These are phyloP conservation scores for Candida insectorum DNA, from an alignment of 805 yeast species.

Conservation along the genomic window DNA sequence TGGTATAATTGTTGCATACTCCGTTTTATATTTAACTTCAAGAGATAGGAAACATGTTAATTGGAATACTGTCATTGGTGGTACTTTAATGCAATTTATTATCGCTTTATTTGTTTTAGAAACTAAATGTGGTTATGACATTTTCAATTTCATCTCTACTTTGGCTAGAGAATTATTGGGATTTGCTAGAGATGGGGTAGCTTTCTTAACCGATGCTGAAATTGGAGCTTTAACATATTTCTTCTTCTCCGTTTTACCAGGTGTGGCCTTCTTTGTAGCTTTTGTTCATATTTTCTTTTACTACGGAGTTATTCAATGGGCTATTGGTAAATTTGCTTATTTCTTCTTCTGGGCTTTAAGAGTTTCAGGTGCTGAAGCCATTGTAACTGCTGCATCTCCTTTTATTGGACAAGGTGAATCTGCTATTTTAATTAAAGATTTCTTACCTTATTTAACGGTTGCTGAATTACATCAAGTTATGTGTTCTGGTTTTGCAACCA, in stretches of 20 bases:
- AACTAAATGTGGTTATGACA: constrained; percentile 57
- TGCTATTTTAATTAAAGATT: constrained; percentile 58
- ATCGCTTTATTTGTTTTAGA: constrained; percentile 60
- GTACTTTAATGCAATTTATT: constrained; percentile 57
- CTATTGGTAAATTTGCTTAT: constrained; percentile 51
- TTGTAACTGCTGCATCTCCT: constrained; percentile 65
- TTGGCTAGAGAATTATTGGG: constrained; percentile 56
- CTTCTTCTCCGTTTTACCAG: constrained; percentile 58
- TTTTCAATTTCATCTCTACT: constrained; percentile 57
- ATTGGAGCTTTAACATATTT: constrained; percentile 44
- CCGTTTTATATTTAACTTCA: constrained; percentile 44
- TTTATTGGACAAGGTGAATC: constrained; percentile 66
- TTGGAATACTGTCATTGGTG: constrained; percentile 61
- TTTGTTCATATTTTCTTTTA: constrained; percentile 59
- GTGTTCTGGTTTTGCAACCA: constrained; percentile 63
- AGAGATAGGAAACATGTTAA: constrained; percentile 41
- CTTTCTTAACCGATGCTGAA: constrained; percentile 46
- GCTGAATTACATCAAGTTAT: constrained; percentile 63
- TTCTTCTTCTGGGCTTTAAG: constrained; percentile 59
- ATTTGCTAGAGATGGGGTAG: constrained; percentile 59
- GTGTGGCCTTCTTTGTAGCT: constrained; percentile 62
- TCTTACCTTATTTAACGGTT: constrained; percentile 54
- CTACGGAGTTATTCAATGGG: constrained; percentile 60
- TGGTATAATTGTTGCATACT: constrained; percentile 48
- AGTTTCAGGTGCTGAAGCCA: constrained; percentile 62